Percentiles rank a stretch among this genome's conserved stretches.
Evolutionary conservation across 2,329 filamentous ascomycete genomes (phyloP).

Genomic region (Chaetothyriales sp.): DNA sequence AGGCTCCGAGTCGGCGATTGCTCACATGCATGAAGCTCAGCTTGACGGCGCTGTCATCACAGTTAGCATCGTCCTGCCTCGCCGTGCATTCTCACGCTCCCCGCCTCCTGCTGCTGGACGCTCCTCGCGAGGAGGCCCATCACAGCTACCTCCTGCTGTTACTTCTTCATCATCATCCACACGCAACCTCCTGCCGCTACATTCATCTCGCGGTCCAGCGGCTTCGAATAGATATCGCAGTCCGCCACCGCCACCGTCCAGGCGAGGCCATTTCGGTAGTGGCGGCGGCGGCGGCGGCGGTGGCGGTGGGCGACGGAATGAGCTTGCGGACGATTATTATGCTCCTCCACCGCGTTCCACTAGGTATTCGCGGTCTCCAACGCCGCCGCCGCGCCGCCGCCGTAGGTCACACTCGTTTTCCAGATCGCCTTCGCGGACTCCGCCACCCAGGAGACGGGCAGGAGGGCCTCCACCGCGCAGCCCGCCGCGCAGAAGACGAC

Average conservation of each 20-base stretch:
- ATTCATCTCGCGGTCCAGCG: not conserved
- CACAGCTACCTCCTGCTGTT: slow-evolving; percentile 9
- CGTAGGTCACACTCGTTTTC: slow-evolving; percentile 24
- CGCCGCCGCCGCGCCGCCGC: slow-evolving; percentile 23
- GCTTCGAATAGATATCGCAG: slow-evolving; percentile 21
- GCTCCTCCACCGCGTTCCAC: slow-evolving; percentile 37
- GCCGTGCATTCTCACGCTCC: slow-evolving; percentile 64
- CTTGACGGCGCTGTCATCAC: slow-evolving; percentile 69
- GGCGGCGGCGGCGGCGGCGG: slow-evolving; percentile 16
- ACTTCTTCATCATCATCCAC: not conserved
- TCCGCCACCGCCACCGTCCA: slow-evolving; percentile 16
- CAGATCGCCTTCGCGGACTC: slow-evolving; percentile 28
- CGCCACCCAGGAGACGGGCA: slow-evolving; percentile 22
- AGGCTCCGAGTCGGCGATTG: slow-evolving; percentile 75
- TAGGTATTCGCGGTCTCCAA: slow-evolving; percentile 25
- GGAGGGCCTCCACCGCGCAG: slow-evolving; percentile 23
- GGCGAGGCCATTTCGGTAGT: slow-evolving; percentile 24
- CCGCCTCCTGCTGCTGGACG: slow-evolving; percentile 47
- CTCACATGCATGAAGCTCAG: slow-evolving; percentile 97
- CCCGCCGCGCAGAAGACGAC: slow-evolving; percentile 30
- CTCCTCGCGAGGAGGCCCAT: slow-evolving; percentile 36
- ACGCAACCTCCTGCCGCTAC: slow-evolving; percentile 11
- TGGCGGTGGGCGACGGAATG: slow-evolving; percentile 26
- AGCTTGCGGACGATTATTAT: slow-evolving; percentile 33
- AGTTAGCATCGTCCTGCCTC: slow-evolving; percentile 76